A percentile compares a stretch with the other conserved stretches of the same genome.
These are phyloP conservation scores for Wickerhamiella vanderwaltii DNA, from an alignment of 805 yeast species.

Conservation along the genomic window DNA sequence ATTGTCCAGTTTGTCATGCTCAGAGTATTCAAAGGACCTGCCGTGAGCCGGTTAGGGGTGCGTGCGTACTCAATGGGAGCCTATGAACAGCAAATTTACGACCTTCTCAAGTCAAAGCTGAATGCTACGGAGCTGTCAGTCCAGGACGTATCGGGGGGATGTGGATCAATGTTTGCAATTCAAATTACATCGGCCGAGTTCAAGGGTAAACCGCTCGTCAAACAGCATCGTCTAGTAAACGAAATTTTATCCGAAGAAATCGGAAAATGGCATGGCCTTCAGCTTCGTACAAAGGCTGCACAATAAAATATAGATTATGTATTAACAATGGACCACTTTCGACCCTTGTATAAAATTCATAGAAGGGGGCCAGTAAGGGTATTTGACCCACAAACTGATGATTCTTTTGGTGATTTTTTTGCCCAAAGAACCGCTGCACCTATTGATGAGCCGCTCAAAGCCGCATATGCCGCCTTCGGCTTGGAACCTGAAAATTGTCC, in stretches of 20 bases:
- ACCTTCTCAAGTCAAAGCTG: conserved; percentile 42
- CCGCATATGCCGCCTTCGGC: conserved; percentile 11
- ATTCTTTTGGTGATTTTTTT: background rate
- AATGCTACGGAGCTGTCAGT: conserved; percentile 55
- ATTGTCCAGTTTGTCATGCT: background rate
- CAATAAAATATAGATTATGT: conserved; percentile 4
- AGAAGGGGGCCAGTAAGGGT: conserved; percentile 10
- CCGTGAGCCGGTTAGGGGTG: background rate
- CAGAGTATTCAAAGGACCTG: background rate
- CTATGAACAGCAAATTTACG: conserved; percentile 53
- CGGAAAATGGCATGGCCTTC: conserved; percentile 88
- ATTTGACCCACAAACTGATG: conserved; percentile 2
- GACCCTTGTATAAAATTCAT: conserved; percentile 22
- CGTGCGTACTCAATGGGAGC: conserved; percentile 32
- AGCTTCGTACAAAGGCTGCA: conserved; percentile 55
- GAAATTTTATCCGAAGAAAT: conserved; percentile 72
- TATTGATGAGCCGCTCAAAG: background rate
- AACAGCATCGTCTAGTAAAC: conserved; percentile 87
- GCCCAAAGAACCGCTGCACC: background rate
- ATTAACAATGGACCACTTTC: conserved; percentile 17
- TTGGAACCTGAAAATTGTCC: conserved; percentile 3
- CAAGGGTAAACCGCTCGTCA: conserved; percentile 70
- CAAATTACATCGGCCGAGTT: conserved; percentile 58
- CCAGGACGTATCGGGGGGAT: conserved; percentile 82
- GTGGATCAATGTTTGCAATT: conserved; percentile 97